Conservation (phyloP, 352 stramenopile species). For the Phytophthora cryptogea region DNA sequence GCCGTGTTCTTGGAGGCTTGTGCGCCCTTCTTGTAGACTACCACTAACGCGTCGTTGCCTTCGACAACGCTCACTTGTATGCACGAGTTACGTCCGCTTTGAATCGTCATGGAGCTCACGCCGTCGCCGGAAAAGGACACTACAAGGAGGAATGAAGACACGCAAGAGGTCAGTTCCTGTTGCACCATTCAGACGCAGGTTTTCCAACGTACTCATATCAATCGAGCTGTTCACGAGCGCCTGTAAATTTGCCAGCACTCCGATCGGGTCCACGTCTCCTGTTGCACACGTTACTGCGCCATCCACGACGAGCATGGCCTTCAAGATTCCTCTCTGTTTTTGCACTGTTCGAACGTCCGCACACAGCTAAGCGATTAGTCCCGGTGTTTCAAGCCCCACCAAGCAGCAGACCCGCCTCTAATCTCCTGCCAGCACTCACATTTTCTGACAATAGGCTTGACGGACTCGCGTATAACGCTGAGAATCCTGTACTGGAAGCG, state of each 20-base stretch:
- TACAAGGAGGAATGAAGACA: slow-evolving; percentile 24
- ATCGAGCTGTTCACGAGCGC: slow-evolving; percentile 83
- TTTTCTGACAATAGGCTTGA: slow-evolving; percentile 86
- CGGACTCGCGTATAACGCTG: slow-evolving; percentile 79
- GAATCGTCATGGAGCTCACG: slow-evolving; percentile 87
- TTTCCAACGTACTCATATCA: slow-evolving; percentile 76
- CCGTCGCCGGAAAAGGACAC: slow-evolving; percentile 84
- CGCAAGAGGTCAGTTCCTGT: slow-evolving; percentile 6
- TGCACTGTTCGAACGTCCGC: slow-evolving; percentile 58
- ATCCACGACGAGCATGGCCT: slow-evolving; percentile 90
- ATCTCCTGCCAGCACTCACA: slow-evolving; percentile 42
- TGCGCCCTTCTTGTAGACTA: slow-evolving; percentile 88
- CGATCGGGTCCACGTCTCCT: slow-evolving; percentile 90
- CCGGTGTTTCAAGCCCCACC: neutral
- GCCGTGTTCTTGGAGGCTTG: slow-evolving; percentile 66
- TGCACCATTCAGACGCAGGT: neutral
- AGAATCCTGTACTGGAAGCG: slow-evolving; percentile 89
- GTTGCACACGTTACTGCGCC: slow-evolving; percentile 81
- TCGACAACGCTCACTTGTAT: slow-evolving; percentile 90
- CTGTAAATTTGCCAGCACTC: slow-evolving; percentile 90
- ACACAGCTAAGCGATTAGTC: slow-evolving; percentile 11
- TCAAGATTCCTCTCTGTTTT: slow-evolving; percentile 87
- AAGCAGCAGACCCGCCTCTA: neutral
- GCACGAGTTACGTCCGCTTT: slow-evolving; percentile 82
- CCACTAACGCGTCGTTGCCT: slow-evolving; percentile 70